These are phyloP conservation scores for Camelina neglecta DNA, from an alignment of 345 rosid species.

Conservation along the genomic window DNA sequence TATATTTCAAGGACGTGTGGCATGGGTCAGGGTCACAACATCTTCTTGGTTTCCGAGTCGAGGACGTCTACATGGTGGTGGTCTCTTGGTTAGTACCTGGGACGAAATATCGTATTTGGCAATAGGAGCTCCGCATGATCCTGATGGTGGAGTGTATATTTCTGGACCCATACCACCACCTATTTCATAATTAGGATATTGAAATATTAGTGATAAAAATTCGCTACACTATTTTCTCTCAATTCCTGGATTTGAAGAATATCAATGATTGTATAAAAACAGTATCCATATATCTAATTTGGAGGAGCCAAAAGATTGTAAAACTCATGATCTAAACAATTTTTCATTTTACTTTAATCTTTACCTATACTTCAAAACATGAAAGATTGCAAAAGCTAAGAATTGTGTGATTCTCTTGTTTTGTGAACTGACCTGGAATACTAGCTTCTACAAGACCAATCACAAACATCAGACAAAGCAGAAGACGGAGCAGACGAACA, in stretches of 20 bases:
- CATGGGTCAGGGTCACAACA: background rate
- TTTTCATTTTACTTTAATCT: constrained; percentile 11
- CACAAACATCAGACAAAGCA: constrained; percentile 1
- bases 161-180: constrained; percentile 26
- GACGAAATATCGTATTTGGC: background rate
- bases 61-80: constrained; percentile 34
- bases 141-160: constrained; percentile 32
- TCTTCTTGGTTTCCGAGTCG: constrained; percentile 5
- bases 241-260: too few relatives aligned
- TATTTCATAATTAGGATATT: constrained; percentile 7
- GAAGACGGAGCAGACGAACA: background rate
- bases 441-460: background rate
- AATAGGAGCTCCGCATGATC: constrained; percentile 32
- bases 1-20: constrained; percentile 19
- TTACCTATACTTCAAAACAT: background rate
- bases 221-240: background rate
- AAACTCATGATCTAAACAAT: too few relatives aligned
- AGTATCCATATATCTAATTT: background rate
- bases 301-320: background rate
- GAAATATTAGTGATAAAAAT: background rate
- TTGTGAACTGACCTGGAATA: background rate
- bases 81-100: constrained; percentile 18
- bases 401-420: background rate
- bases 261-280: too few relatives aligned
- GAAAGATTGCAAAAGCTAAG: background rate